A percentile compares a stretch with the other conserved stretches of the same genome.
These are phyloP conservation scores for Ustilago cynodontis DNA, from an alignment of 1,284 basidiomycete species.

Conservation along the genomic window DNA sequence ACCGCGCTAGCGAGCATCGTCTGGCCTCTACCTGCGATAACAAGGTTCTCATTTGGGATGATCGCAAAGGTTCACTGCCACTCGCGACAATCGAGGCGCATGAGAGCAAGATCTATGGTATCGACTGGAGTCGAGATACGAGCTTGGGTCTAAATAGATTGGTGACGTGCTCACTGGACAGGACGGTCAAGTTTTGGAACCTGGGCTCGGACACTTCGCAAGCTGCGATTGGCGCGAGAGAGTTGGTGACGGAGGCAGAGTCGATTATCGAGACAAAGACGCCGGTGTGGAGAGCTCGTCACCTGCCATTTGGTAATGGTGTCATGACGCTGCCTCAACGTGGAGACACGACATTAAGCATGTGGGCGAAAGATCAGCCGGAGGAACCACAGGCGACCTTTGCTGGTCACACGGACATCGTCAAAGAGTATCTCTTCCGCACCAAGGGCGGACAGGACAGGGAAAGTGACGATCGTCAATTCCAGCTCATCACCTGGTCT, in stretches of 20 bases:
- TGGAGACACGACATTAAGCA: conserved; percentile 84
- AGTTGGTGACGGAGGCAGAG: conserved; percentile 64
- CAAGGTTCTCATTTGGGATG: conserved; percentile 69
- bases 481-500: conserved; percentile 88
- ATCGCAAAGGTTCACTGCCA: conserved; percentile 61
- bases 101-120: conserved; percentile 67
- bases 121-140: conserved; percentile 66
- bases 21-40: conserved; percentile 63
- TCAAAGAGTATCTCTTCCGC: conserved; percentile 98
- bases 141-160: conserved; percentile 61
- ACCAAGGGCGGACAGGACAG: conserved; percentile 73
- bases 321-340: conserved; percentile 90
- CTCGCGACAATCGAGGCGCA: conserved; percentile 64
- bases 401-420: conserved; percentile 89
- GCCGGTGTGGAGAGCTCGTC: conserved; percentile 92
- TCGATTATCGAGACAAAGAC: conserved; percentile 80
- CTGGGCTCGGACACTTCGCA: conserved; percentile 53
- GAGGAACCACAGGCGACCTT: conserved; percentile 79
- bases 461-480: conserved; percentile 61
- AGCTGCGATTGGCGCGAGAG: conserved; percentile 56
- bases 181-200: conserved; percentile 68
- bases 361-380: conserved; percentile 78
- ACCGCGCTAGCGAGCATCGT: conserved; percentile 51
- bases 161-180: conserved; percentile 68
- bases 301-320: conserved; percentile 91